phyloP scores from a whole-genome alignment of 1,284 basidiomycete genomes.

The Cystobasidium pallidum region DNA sequence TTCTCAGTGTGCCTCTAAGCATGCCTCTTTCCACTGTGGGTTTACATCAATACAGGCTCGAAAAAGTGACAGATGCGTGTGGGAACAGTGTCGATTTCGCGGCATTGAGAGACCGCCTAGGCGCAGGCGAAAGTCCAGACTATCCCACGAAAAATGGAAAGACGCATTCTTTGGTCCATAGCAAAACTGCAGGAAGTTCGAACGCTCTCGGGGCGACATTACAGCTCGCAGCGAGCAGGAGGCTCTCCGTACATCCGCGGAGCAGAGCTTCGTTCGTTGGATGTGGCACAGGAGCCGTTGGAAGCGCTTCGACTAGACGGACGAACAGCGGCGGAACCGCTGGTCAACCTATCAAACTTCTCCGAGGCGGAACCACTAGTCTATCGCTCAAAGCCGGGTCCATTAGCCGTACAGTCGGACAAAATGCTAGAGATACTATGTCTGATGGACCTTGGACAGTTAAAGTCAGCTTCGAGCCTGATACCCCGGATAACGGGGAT shows the following conservation, averaged over 20 bases:
- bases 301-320: background rate
- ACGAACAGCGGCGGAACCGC: conserved; percentile 60
- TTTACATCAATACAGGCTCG: conserved; percentile 69
- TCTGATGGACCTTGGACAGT: conserved; percentile 72
- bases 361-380: conserved; percentile 68
- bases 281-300: conserved; percentile 54
- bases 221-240: conserved; percentile 57
- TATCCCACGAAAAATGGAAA: conserved; percentile 20
- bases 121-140: conserved; percentile 16
- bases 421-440: conserved; percentile 61
- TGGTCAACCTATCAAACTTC: conserved; percentile 71
- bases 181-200: conserved; percentile 10
- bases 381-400: conserved; percentile 63
- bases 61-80: conserved; percentile 72
- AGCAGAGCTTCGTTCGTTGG: conserved; percentile 73
- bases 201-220: conserved; percentile 1
- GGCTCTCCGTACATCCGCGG: conserved; percentile 73
- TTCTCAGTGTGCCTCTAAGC: conserved; percentile 68
- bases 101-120: conserved; percentile 25
- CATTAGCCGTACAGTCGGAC: conserved; percentile 65
- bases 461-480: conserved; percentile 63
- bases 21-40: conserved; percentile 68
- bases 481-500: conserved; percentile 56
- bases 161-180: background rate
- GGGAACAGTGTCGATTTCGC: conserved; percentile 66